Evolutionary conservation across 257 asterid species (phyloP).

Genomic region (Solanum rostratum): DNA sequence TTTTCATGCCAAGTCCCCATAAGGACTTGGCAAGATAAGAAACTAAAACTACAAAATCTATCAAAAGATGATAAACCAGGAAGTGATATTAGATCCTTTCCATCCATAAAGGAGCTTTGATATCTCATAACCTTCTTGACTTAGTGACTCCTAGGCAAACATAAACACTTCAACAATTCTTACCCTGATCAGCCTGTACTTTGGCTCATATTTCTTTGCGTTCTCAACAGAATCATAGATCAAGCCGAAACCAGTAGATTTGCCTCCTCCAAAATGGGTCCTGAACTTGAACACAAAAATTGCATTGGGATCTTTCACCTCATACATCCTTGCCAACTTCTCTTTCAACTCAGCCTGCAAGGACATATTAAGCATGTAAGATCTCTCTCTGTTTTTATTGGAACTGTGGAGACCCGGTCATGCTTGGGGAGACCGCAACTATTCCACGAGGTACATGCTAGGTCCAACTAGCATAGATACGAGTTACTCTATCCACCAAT

Average conservation of each 20-base stretch:
- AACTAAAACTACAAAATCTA: not conserved
- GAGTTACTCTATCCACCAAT: not conserved
- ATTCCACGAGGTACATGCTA: not conserved
- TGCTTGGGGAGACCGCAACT: not conserved
- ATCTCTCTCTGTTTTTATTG: not conserved
- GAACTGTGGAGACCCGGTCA: not conserved
- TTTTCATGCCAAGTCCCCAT: not conserved
- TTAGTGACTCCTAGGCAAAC: not conserved
- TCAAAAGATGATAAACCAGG: not conserved
- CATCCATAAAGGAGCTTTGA: not conserved
- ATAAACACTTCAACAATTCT: not conserved
- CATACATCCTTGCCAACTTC: conserved; percentile 50
- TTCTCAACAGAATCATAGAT: conserved; percentile 68
- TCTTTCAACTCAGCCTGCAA: conserved; percentile 67
- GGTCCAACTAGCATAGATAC: not conserved
- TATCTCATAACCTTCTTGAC: not conserved
- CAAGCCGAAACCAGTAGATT: conserved; percentile 75
- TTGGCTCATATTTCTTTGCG: conserved; percentile 84
- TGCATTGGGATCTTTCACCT: conserved; percentile 51
- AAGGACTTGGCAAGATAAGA: not conserved
- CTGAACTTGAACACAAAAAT: conserved; percentile 68
- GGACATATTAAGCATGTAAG: not conserved
- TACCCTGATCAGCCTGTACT: conserved; percentile 87
- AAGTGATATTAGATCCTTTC: not conserved
- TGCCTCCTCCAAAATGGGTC: conserved; percentile 83